Conservation (phyloP, 176 grass and related monocot species). For the Oryza rufipogon region DNA sequence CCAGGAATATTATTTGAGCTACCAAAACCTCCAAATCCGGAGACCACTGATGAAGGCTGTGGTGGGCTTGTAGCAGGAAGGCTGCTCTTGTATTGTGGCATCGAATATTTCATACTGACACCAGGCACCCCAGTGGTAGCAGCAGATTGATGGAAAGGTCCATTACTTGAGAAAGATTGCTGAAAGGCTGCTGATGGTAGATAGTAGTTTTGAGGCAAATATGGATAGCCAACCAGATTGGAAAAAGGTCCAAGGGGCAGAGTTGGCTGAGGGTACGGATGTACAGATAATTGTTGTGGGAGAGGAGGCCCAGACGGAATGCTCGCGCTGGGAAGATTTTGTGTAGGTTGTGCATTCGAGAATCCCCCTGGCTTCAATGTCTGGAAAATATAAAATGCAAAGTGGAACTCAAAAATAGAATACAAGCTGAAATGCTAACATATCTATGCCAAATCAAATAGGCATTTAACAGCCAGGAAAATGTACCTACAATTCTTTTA, state of each 20-base stretch:
- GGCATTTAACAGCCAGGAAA: slow-evolving; percentile 21
- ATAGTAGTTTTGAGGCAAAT: slow-evolving; percentile 87
- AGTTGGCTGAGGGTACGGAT: slow-evolving; percentile 89
- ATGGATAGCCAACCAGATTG: slow-evolving; percentile 86
- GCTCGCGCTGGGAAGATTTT: slow-evolving; percentile 66
- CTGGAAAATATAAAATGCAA: slow-evolving; percentile 48
- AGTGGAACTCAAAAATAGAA: slow-evolving; percentile 38
- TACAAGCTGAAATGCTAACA: slow-evolving; percentile 21
- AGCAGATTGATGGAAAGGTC: slow-evolving; percentile 77
- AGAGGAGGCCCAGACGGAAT: slow-evolving; percentile 65
- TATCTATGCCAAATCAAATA: background rate
- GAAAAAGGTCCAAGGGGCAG: slow-evolving; percentile 78
- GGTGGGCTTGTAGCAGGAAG: slow-evolving; percentile 61
- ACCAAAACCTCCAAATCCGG: slow-evolving; percentile 78
- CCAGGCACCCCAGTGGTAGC: slow-evolving; percentile 56
- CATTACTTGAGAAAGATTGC: slow-evolving; percentile 82
- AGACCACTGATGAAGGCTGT: slow-evolving; percentile 59
- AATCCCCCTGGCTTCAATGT: slow-evolving; percentile 64
- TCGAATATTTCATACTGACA: slow-evolving; percentile 75
- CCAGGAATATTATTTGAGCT: slow-evolving; percentile 71
- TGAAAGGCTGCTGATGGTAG: slow-evolving; percentile 80
- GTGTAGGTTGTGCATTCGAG: slow-evolving; percentile 58
- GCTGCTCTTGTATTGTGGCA: slow-evolving; percentile 87
- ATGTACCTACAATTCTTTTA: background rate
- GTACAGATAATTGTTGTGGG: slow-evolving; percentile 74